Conservation (phyloP, 1,284 basidiomycete species). For the Irpex rosettiformis region DNA sequence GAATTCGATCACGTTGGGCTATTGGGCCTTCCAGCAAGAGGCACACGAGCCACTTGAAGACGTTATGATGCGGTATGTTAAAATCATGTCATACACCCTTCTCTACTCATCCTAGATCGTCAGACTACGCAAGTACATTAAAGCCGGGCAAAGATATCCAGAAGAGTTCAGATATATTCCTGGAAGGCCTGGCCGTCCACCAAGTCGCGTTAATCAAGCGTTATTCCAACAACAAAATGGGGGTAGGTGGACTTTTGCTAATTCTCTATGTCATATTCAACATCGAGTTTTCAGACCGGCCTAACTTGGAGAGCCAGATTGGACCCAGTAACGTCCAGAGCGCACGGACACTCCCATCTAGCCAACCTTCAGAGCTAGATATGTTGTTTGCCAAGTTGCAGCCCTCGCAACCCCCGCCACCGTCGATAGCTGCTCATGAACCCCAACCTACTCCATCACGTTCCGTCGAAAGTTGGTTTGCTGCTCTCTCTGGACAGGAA, state of each 20-base stretch:
- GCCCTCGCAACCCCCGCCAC: conserved; percentile 17
- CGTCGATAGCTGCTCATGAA: conserved; percentile 14
- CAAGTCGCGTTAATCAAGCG: conserved; percentile 28
- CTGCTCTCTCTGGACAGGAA: conserved; percentile 17
- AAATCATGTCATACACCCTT: conserved; percentile 6
- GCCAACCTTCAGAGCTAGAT: conserved; percentile 50
- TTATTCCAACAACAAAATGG: neutral
- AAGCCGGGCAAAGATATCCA: conserved; percentile 61
- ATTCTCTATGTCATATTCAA: conserved; percentile 26
- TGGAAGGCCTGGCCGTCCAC: conserved; percentile 51
- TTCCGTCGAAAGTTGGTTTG: conserved; percentile 24
- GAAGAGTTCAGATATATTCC: conserved; percentile 67
- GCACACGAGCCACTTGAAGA: conserved; percentile 68
- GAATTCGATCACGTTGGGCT: conserved; percentile 58
- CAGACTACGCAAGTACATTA: conserved; percentile 64
- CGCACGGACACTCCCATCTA: neutral
- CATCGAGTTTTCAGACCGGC: neutral
- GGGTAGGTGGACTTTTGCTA: conserved; percentile 15
- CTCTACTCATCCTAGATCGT: conserved; percentile 3
- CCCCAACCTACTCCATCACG: conserved; percentile 19
- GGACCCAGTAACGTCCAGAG: neutral
- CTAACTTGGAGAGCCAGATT: neutral
- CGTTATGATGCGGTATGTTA: conserved; percentile 56
- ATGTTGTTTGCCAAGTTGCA: conserved; percentile 57
- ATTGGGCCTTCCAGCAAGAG: conserved; percentile 78